A percentile compares a stretch with the other conserved stretches of the same genome.
Evolutionary conservation across 1,139 yeast species (phyloP).

Genomic region (Saccharomycopsis hybrid): DNA sequence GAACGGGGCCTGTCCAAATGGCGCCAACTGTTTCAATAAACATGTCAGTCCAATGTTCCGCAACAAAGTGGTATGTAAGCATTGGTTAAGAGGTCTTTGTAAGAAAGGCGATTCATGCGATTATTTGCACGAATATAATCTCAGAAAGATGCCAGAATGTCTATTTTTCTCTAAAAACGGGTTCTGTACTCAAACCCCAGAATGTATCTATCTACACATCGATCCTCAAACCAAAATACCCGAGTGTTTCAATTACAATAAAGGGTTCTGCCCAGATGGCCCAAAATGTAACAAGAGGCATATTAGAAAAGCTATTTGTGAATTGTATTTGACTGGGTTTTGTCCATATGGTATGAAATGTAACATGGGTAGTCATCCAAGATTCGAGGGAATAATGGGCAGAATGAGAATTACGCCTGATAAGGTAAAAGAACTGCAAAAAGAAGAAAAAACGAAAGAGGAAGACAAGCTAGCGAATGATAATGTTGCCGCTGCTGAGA

Average conservation of each 20-base stretch:
- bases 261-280: conserved; percentile 92
- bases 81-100: conserved; percentile 96
- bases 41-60: conserved; percentile 78
- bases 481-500: too few species aligned
- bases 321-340: conserved; percentile 81
- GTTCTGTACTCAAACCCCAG: conserved; percentile 89
- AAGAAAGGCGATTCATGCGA: conserved; percentile 97
- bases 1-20: conserved; percentile 77
- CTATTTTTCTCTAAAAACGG: conserved; percentile 84
- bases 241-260: conserved; percentile 73
- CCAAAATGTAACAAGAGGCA: conserved; percentile 83
- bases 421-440: conserved; percentile 3
- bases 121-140: conserved; percentile 88
- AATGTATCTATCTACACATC: conserved; percentile 86
- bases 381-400: conserved; percentile 14
- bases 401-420: conserved; percentile 19
- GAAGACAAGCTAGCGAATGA: background rate
- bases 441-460: background rate
- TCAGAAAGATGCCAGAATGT: conserved; percentile 97
- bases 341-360: conserved; percentile 52
- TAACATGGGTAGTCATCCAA: conserved; percentile 20
- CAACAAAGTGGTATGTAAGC: conserved; percentile 91
- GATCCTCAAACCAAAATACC: conserved; percentile 88
- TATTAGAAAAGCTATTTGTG: conserved; percentile 70
- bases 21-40: conserved; percentile 77